Conservation (phyloP, 2,329 filamentous ascomycete genomes). For the Nothophaeocryptopus gaeumannii region DNA sequence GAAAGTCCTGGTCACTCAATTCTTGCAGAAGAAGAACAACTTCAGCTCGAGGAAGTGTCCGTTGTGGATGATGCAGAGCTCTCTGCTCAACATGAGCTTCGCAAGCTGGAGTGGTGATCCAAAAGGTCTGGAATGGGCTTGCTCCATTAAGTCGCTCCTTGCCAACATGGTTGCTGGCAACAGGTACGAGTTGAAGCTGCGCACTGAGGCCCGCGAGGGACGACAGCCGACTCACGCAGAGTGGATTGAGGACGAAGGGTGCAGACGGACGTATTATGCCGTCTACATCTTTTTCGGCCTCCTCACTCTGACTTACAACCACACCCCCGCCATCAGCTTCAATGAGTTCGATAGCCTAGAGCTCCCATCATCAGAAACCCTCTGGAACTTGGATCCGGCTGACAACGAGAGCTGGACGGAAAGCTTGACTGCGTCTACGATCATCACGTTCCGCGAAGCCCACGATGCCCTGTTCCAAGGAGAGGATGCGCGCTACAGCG, state of each 20-base stretch:
- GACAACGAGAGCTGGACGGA: slow-evolving; percentile 86
- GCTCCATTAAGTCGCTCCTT: slow-evolving; percentile 95
- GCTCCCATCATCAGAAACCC: slow-evolving; percentile 85
- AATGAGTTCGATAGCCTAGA: slow-evolving; percentile 95
- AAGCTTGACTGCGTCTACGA: slow-evolving; percentile 65
- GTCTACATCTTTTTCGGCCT: slow-evolving; percentile 99
- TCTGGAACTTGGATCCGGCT: slow-evolving; percentile 82
- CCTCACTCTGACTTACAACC: slow-evolving; percentile 92
- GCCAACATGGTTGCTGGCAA: slow-evolving; percentile 99
- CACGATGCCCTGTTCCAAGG: slow-evolving; percentile 96
- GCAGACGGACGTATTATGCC: slow-evolving; percentile 93
- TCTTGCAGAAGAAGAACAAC: slow-evolving; percentile 96
- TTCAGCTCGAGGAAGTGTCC: slow-evolving; percentile 98
- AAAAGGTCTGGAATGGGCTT: slow-evolving; percentile 97
- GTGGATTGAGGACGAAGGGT: slow-evolving; percentile 97
- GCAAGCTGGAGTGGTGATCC: slow-evolving; percentile 98
- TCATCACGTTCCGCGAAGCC: slow-evolving; percentile 86
- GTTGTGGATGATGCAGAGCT: slow-evolving; percentile 97
- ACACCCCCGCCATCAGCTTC: slow-evolving; percentile 96
- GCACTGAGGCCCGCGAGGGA: slow-evolving; percentile 80
- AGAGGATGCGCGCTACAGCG: slow-evolving; percentile 85
- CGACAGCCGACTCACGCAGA: slow-evolving; percentile 74
- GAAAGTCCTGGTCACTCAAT: slow-evolving; percentile 95
- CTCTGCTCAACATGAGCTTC: slow-evolving; percentile 96
- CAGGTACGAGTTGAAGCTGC: slow-evolving; percentile 90